Evolutionary conservation across 352 stramenopile genomes (phyloP).

Genomic region (Pythium rishiriense): DNA sequence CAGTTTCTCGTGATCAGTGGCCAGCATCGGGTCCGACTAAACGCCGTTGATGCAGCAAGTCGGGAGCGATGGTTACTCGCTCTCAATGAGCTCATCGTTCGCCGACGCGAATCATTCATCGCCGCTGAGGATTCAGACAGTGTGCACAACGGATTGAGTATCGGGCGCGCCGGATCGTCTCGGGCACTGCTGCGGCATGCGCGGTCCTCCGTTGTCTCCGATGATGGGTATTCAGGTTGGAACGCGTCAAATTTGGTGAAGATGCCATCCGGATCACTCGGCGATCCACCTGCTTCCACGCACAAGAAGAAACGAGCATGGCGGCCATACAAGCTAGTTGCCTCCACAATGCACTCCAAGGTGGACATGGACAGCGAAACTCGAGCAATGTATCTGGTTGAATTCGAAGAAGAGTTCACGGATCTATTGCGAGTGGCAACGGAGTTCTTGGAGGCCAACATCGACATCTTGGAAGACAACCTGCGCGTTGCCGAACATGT

Average conservation of each 20-base stretch:
- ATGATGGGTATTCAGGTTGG: slow-evolving; percentile 39
- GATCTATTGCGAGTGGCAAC: slow-evolving; percentile 41
- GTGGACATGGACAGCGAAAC: slow-evolving; percentile 38
- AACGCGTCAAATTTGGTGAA: slow-evolving; percentile 31
- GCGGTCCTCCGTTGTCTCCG: slow-evolving; percentile 53
- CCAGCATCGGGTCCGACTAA: slow-evolving; percentile 64
- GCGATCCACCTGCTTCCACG: slow-evolving; percentile 27
- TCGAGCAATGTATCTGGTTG: slow-evolving; percentile 52
- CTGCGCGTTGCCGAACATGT: slow-evolving; percentile 56
- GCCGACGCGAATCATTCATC: slow-evolving; percentile 72
- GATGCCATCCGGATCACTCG: slow-evolving; percentile 8
- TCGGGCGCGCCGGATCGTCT: background rate
- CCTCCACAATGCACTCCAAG: slow-evolving; percentile 74
- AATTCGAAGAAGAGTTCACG: slow-evolving; percentile 47
- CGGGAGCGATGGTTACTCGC: slow-evolving; percentile 70
- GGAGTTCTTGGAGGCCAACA: slow-evolving; percentile 57
- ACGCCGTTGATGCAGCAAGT: slow-evolving; percentile 60
- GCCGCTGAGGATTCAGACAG: slow-evolving; percentile 72
- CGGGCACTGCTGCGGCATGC: slow-evolving; percentile 45
- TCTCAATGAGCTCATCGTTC: slow-evolving; percentile 82
- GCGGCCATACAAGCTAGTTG: slow-evolving; percentile 77
- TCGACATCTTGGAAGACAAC: slow-evolving; percentile 76
- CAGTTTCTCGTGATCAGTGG: slow-evolving; percentile 83
- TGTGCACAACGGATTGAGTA: slow-evolving; percentile 28
- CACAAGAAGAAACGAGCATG: slow-evolving; percentile 37